Percentiles rank a stretch among this genome's conserved stretches.
phyloP scores from a whole-genome alignment of 345 rosid genomes.

The Cardamine chenopodiifolia region DNA sequence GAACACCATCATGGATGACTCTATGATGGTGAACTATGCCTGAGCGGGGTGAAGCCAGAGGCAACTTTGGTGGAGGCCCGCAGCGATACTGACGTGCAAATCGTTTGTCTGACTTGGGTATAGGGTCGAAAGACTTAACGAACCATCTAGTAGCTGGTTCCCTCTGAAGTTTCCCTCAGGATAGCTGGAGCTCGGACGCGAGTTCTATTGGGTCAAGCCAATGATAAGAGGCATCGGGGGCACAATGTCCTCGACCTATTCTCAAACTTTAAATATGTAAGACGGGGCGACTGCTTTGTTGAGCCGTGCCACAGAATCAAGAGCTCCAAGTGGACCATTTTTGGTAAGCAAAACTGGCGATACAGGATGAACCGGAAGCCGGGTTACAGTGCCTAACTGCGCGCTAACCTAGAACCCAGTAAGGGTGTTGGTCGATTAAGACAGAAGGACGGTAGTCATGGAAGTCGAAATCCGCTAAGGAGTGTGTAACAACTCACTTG shows the following conservation, averaged over 20 bases:
- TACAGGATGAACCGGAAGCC: neutral
- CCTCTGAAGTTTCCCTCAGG: slow-evolving; percentile 51
- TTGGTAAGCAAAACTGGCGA: too few relatives aligned
- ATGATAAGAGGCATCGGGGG: too few relatives aligned
- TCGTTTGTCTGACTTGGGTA: slow-evolving; percentile 48
- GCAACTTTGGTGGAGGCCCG: neutral
- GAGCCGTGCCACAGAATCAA: neutral
- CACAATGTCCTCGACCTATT: neutral
- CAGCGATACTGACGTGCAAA: slow-evolving; percentile 20
- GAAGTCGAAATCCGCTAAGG: neutral
- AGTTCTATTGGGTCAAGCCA: neutral
- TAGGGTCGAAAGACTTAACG: slow-evolving; percentile 56
- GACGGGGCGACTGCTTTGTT: neutral
- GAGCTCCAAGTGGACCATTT: neutral
- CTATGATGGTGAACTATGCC: neutral
- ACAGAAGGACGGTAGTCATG: slow-evolving; percentile 11
- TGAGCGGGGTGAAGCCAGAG: neutral
- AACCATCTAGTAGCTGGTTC: slow-evolving; percentile 54
- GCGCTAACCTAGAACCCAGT: slow-evolving; percentile 6
- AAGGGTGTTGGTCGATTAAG: slow-evolving; percentile 21
- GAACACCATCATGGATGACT: too few relatives aligned
- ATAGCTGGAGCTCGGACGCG: slow-evolving; percentile 21
- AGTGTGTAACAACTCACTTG: neutral
- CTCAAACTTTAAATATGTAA: neutral
- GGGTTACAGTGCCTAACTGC: neutral